Evolutionary conservation across 768 basidiomycete species (phyloP), one percentile per base, ranked within the genome.

Genomic region (Sporobolomyces phaffii): DNA sequence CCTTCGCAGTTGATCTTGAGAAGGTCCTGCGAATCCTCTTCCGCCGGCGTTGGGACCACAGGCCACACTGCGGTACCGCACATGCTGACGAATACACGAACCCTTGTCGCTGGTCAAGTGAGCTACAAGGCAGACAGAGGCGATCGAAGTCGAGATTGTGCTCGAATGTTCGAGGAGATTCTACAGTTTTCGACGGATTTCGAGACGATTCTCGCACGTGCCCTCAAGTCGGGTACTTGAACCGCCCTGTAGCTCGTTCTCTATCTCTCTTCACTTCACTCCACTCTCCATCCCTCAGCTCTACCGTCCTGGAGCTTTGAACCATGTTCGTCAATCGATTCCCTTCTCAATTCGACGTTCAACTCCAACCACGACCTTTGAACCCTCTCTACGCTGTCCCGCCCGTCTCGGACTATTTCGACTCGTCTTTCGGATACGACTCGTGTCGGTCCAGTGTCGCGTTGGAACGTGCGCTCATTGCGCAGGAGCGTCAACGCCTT

Each of bases 301-400:
- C 52, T 43, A 36, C 31, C 31, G 28, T 22, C n/a, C 17, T 36
- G 29, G 40, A 24, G 22, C n/a, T 22, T 60, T 36, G 28, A 43
- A 43, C 26, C 54, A 34, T 41, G 47, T 48, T 38, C 59, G 29
- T 33, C 36, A n/a, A n/a, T n/a, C 14, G 40, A 31, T 10, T 52
- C 38, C 24, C 60, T 43, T 31, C 49, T 44, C 34, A 24, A 36
- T n/a, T 26, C 24, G 29, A 9, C 36, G 20, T 49, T 48, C 22
- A 34, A 11, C 34, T 52, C 34, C 22, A 34, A n/a, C n/a, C n/a
- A 33, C 24, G 29, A 8, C 29, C 48, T 31, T 91, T 54, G 36
- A 15, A 5, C 38, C 31, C 36, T 36, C 24, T 5, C 51, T 15
- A 10, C 51, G 31, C 51, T 26, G 5, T 52, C 51, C 18, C 18